Evolutionary conservation across 2,329 filamentous ascomycete species (phyloP).

Genomic region (Periconia digitata): DNA sequence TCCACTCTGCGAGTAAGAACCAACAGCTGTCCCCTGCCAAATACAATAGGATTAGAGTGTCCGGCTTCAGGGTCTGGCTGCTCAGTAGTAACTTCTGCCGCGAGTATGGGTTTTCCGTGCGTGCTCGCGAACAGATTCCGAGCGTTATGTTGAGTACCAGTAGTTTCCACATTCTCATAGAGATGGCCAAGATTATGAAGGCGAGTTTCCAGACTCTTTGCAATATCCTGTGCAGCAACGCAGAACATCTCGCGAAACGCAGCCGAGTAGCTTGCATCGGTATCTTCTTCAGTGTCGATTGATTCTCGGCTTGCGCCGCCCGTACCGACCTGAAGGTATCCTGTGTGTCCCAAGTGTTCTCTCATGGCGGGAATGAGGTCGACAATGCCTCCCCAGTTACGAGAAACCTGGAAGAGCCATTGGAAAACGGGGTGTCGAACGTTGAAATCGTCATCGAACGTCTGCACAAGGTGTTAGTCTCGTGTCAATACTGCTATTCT

Average conservation of each 20-base stretch:
- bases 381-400: constrained; percentile 72
- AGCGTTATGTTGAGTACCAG: constrained; percentile 58
- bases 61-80: constrained; percentile 45
- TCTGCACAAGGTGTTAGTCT: constrained; percentile 36
- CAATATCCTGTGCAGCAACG: constrained; percentile 73
- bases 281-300: constrained; percentile 52
- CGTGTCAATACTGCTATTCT: background rate
- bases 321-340: constrained; percentile 24
- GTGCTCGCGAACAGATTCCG: constrained; percentile 56
- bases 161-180: constrained; percentile 75
- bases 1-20: constrained; percentile 71
- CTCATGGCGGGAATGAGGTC: constrained; percentile 73
- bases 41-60: constrained; percentile 38
- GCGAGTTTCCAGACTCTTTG: constrained; percentile 64
- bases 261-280: constrained; percentile 66
- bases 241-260: constrained; percentile 85
- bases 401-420: constrained; percentile 82
- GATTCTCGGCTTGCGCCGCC: constrained; percentile 18
- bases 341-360: constrained; percentile 63
- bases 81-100: constrained; percentile 20
- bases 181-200: constrained; percentile 67
- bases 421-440: constrained; percentile 78
- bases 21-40: constrained; percentile 75
- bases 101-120: constrained; percentile 25
- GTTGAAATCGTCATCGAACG: constrained; percentile 73